Conservation (phyloP, 495 filamentous ascomycete species). For the Aspergillus cristatus region DNA sequence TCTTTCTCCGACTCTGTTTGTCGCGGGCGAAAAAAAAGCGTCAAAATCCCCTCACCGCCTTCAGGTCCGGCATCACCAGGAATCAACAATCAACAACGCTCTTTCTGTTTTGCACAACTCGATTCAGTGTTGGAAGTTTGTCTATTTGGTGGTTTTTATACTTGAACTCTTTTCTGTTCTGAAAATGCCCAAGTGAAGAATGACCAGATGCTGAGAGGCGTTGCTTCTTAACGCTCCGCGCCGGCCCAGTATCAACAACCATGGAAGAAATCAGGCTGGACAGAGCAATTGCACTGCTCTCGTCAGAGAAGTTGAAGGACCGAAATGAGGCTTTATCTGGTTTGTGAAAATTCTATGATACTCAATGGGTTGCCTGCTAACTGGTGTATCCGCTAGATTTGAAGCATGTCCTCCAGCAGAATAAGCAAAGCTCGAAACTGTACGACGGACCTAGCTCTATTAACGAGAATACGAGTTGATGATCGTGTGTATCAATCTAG, state of each 20-base stretch:
- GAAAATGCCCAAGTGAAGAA: too few species aligned
- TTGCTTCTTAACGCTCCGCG: too few species aligned
- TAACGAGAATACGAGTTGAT: too few species aligned
- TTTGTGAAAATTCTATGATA: slow-evolving; percentile 27
- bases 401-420: slow-evolving; percentile 53
- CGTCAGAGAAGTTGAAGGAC: slow-evolving; percentile 46
- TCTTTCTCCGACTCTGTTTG: too few species aligned
- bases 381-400: slow-evolving; percentile 33
- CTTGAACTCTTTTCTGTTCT: too few species aligned
- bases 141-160: too few species aligned
- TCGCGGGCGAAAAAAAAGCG: slow-evolving; percentile 22
- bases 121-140: too few species aligned
- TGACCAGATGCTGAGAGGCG: too few species aligned
- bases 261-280: slow-evolving; percentile 34
- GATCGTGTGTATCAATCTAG: slow-evolving; percentile 13
- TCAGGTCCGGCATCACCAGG: too few species aligned
- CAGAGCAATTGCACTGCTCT: slow-evolving; percentile 30
- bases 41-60: slow-evolving; percentile 26
- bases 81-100: too few species aligned
- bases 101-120: too few species aligned
- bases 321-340: slow-evolving; percentile 44
- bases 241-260: slow-evolving; percentile 1
- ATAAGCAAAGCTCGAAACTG: slow-evolving; percentile 48
- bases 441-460: slow-evolving; percentile 21
- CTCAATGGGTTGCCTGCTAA: slow-evolving; percentile 16